These are phyloP conservation scores for Parastagonospora nodorum DNA, from an alignment of 2,329 filamentous ascomycete species.

Conservation along the genomic window DNA sequence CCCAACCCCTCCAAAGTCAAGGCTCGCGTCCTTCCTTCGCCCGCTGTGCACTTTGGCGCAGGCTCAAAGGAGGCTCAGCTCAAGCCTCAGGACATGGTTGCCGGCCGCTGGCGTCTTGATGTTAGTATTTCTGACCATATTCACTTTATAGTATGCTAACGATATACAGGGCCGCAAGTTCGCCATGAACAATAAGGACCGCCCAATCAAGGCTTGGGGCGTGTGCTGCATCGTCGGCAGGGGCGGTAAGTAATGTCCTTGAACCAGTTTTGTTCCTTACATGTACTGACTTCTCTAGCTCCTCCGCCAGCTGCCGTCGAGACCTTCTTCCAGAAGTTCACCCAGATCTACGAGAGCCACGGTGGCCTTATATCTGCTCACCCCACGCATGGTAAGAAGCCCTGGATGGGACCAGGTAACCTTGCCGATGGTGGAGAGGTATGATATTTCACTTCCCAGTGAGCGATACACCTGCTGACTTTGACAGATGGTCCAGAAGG, in stretches of 20 bases:
- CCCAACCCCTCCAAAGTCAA: slow-evolving; percentile 64
- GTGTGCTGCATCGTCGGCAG: slow-evolving; percentile 69
- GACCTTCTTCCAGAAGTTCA: slow-evolving; percentile 65
- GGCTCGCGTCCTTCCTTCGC: slow-evolving; percentile 72
- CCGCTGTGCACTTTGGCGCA: slow-evolving; percentile 69
- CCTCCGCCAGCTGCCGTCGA: slow-evolving; percentile 52
- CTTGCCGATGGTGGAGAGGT: slow-evolving; percentile 49
- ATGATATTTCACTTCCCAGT: slow-evolving; percentile 13
- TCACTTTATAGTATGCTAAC: not conserved
- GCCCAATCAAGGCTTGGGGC: slow-evolving; percentile 73
- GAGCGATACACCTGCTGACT: not conserved
- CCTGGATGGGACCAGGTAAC: slow-evolving; percentile 38
- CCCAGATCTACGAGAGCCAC: slow-evolving; percentile 64
- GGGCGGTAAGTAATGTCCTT: slow-evolving; percentile 13
- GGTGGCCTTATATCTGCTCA: slow-evolving; percentile 59
- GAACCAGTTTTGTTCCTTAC: too few species aligned
- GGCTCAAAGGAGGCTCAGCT: slow-evolving; percentile 32
- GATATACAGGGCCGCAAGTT: slow-evolving; percentile 71
- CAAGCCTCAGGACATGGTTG: slow-evolving; percentile 50
- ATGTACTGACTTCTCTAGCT: slow-evolving; percentile 13
- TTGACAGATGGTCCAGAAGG: slow-evolving; percentile 52
- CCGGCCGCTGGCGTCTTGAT: slow-evolving; percentile 86
- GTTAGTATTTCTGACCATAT: not conserved
- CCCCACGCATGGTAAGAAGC: slow-evolving; percentile 34
- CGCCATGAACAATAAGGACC: slow-evolving; percentile 62